Evolutionary conservation across 2,329 filamentous ascomycete species (phyloP).

Genomic region (Fusarium equiseti): DNA sequence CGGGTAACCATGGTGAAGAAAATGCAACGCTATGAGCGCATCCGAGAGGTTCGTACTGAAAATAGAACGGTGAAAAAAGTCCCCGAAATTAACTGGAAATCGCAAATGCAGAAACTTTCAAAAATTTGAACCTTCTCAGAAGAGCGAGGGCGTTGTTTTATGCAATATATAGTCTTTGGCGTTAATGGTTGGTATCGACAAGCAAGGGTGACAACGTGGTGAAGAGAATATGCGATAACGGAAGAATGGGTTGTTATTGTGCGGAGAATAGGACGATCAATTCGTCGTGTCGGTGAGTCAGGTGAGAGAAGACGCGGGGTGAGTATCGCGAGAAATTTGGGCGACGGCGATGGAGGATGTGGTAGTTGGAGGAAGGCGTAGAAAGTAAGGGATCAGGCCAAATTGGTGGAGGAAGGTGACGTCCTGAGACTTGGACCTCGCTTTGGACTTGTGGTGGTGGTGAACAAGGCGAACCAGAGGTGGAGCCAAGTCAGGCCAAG

Average conservation of each 20-base stretch:
- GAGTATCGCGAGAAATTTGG: slow-evolving; percentile 18
- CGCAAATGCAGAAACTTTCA: not conserved
- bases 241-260: slow-evolving; percentile 9
- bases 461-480: slow-evolving; percentile 34
- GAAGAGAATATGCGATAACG: slow-evolving; percentile 30
- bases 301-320: slow-evolving; percentile 1
- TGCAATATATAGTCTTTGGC: not conserved
- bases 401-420: slow-evolving; percentile 37
- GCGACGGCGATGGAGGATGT: slow-evolving; percentile 3
- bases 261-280: slow-evolving; percentile 12
- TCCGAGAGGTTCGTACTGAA: slow-evolving; percentile 47
- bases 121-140: not conserved
- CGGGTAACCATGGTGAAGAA: slow-evolving; percentile 64
- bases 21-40: slow-evolving; percentile 53
- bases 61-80: slow-evolving; percentile 11
- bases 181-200: slow-evolving; percentile 6
- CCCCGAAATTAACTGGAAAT: not conserved
- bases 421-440: slow-evolving; percentile 19
- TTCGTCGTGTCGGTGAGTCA: slow-evolving; percentile 20
- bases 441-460: slow-evolving; percentile 15
- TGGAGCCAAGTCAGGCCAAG: slow-evolving; percentile 36
- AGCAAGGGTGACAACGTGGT: slow-evolving; percentile 32
- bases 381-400: slow-evolving; percentile 19
- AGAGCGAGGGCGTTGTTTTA: not conserved
- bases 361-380: slow-evolving; percentile 14